Evolutionary conservation across 371 early-diverging fungal species (phyloP).

Genomic region (Mucor circinelloides): DNA sequence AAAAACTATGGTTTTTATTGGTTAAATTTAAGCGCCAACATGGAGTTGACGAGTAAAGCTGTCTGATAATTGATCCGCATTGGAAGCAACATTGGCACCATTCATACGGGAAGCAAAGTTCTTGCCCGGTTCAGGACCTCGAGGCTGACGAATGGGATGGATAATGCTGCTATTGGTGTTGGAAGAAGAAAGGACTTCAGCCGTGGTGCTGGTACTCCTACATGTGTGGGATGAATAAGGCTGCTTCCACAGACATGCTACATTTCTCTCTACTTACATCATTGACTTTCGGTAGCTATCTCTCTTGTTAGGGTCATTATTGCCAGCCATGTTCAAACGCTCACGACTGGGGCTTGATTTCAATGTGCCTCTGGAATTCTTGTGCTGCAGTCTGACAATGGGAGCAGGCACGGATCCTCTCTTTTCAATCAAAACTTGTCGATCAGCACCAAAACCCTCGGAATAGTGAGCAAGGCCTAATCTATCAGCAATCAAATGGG

Average conservation of each 20-base stretch:
- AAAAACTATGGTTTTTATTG: not conserved
- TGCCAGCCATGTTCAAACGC: conserved; percentile 12
- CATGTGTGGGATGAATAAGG: not conserved
- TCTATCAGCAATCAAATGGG: conserved; percentile 63
- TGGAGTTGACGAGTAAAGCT: conserved; percentile 24
- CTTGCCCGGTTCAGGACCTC: conserved; percentile 61
- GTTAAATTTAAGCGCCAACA: conserved; percentile 21
- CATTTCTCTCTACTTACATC: conserved; percentile 35
- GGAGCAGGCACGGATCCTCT: conserved; percentile 33
- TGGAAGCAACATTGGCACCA: not conserved
- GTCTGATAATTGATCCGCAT: conserved; percentile 18
- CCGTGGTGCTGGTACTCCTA: conserved; percentile 27
- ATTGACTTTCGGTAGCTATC: conserved; percentile 34
- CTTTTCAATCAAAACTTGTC: conserved; percentile 44
- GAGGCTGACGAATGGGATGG: conserved; percentile 65
- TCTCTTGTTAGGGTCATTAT: conserved; percentile 12
- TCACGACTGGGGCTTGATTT: conserved; percentile 37
- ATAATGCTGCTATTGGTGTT: conserved; percentile 20
- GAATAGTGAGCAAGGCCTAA: conserved; percentile 56
- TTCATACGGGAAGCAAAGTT: conserved; percentile 48
- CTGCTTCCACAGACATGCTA: too few species aligned
- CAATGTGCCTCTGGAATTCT: conserved; percentile 26
- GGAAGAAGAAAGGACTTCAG: not conserved
- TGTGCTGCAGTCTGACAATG: conserved; percentile 25
- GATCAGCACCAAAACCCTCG: conserved; percentile 54